Evolutionary conservation across 2,329 filamentous ascomycete genomes (phyloP), one percentile per base, ranked within the genome.

Genomic region (Tolypocladium nubicola): DNA sequence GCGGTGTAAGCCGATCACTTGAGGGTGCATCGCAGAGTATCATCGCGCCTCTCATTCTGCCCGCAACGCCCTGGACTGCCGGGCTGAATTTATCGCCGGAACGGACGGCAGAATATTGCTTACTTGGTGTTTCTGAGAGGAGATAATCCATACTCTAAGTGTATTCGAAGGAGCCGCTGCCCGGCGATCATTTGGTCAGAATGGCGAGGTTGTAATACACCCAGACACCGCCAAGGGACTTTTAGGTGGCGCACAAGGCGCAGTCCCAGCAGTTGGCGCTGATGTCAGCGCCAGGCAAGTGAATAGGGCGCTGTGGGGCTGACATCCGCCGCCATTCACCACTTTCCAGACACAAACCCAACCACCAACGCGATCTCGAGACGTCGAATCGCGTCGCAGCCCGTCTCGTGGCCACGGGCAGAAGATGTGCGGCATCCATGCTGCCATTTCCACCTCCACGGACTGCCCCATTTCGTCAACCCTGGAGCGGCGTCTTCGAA

Each of bases 401-500:
- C 33, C 30, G 47, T 30, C 2, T n/a, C 54, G 11, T 45, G 4
- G 40, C 39, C 30, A 41, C 23, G 26, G 53, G 33, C 37, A 37
- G 26, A 62, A 30, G 60, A 85, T 86, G 83, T 86, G 83, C 67
- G 83, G 83, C 61, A 86, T 86, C 56, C 76, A 85, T 67, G 77
- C 74, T 40, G 69, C 72, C 45, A 73, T 86, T 55, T 78, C 77
- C 23, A 49, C 59, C 41, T 61, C 62, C 26, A 54, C 66, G 67
- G 58, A 64, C 53, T 64, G 67, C 45, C 60, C 64, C 21, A 64
- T 70, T 23, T 65, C 63, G 1, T 59, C 70, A 1, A 68, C 72
- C 1, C 65, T 85, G n/a, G 69, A 70, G 57, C 65, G 69, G 43
- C 69, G 76, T 21, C 75, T 86, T 26, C 71, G 70, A 61, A 84